Base-by-base conservation (phyloP, 306 rosid species). In the Glycine tomentella region DNA sequence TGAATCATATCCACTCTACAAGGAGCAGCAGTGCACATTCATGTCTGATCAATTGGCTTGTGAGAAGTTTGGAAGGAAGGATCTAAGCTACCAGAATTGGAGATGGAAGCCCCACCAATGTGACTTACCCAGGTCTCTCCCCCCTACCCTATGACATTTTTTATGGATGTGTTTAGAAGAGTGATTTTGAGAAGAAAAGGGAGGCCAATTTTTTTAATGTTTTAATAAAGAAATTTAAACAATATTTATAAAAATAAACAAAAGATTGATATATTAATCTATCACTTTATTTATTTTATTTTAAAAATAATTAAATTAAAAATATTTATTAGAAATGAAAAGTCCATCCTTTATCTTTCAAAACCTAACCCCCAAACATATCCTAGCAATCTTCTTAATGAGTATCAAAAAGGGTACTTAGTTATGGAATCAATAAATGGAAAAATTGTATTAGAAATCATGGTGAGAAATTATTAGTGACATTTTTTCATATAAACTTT, bases 21-120 rank as follows among this genome's bases (percentile, higher is more conserved):
- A 82, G 42, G 98, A 90, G 84, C 63, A 75, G 25, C 68, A 91
- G 10, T 93, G 97, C 86, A 83, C 86, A 0, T 91, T 78, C 83
- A 90, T 90, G 97, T 93, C 98, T 11, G 98, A 93, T 81, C 98
- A 93, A 57, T 69, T 93, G 90, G 98, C 97, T 25, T 93, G 98
- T 86, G 90, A 78, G 82, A 93, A 91, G 79, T 93, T 91, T 80
- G 98, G 98, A 53, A 87, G 98, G 84, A 79, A 59, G 69, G 93
- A 93, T 46, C 66, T 89, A 53, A 64, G 80, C 78, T 91, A 77
- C 69, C 97, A 82, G 85, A 87, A 90, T 15, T 89, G 97, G 97
- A 81, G 91, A 69, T 91, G 98, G 97, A 85, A 91, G 49, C 98
- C 97, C 1, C 87, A 88, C 56, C 89, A 88, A 3, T 91, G 98